phyloP scores from a whole-genome alignment of 129 eudicot genomes.

The Mikania micrantha region DNA sequence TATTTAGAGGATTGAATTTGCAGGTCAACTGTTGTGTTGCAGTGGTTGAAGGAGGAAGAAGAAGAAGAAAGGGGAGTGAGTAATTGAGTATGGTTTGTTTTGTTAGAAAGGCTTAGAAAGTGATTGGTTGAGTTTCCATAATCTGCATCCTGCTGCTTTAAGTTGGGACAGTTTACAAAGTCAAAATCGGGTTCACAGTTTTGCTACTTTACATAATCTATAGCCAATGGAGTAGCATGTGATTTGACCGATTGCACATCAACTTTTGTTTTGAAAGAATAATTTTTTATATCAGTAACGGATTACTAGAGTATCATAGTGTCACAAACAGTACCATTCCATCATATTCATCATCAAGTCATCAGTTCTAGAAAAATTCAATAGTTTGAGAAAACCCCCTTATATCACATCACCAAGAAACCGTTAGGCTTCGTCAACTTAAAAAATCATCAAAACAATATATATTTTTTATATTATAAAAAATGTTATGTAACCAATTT shows the following conservation, averaged over 20 bases:
- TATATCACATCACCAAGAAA: too few species aligned
- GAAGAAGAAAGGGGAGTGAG: slow-evolving; percentile 24
- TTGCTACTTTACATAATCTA: neutral
- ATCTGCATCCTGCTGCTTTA: slow-evolving; percentile 16
- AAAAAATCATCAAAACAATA: too few species aligned
- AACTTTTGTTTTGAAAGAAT: too few species aligned
- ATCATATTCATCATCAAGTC: too few species aligned
- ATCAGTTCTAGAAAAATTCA: too few species aligned
- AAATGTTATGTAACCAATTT: too few species aligned
- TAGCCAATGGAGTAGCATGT: neutral
- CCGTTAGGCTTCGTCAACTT: too few species aligned
- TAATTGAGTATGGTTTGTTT: slow-evolving; percentile 21
- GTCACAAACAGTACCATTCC: too few species aligned
- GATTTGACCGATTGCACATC: neutral
- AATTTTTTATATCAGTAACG: too few species aligned
- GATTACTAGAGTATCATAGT: too few species aligned
- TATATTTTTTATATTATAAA: too few species aligned
- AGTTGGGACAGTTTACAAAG: slow-evolving; percentile 25
- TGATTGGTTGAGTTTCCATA: slow-evolving; percentile 51
- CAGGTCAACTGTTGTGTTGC: slow-evolving; percentile 17
- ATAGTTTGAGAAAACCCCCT: too few species aligned
- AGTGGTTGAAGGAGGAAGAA: slow-evolving; percentile 18
- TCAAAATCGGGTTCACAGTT: slow-evolving; percentile 42
- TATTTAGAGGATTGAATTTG: slow-evolving; percentile 15
- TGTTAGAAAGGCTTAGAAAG: slow-evolving; percentile 25